These are phyloP conservation scores for Zarea fungicola DNA, from an alignment of 2,329 filamentous ascomycete genomes.

Conservation along the genomic window DNA sequence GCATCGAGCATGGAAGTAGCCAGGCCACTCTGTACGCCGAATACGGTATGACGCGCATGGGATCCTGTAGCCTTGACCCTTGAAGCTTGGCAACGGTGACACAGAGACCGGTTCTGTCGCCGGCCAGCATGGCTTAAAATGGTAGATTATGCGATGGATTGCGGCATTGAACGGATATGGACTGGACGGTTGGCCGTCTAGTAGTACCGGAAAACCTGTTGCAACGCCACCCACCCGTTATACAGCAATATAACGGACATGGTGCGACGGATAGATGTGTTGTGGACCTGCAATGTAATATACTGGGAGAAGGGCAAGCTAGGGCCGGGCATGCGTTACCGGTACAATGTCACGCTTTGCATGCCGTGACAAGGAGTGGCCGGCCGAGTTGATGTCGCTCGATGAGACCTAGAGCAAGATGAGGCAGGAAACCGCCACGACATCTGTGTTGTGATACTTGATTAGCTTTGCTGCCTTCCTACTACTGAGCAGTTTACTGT, in stretches of 20 bases:
- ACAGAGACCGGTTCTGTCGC: not conserved
- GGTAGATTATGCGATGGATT: slow-evolving; percentile 10
- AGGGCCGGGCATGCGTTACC: not conserved
- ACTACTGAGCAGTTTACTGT: not conserved
- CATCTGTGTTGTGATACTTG: not conserved
- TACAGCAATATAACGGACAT: not conserved
- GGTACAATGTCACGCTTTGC: not conserved
- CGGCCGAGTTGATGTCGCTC: not conserved
- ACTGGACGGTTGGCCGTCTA: not conserved
- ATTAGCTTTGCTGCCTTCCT: too few species aligned
- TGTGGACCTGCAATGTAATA: slow-evolving; percentile 1
- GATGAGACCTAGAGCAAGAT: not conserved
- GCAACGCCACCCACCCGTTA: not conserved
- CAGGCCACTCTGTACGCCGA: not conserved
- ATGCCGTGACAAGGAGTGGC: not conserved
- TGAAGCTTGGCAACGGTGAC: not conserved
- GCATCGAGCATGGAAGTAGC: not conserved
- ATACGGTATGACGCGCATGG: not conserved
- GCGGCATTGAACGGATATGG: not conserved
- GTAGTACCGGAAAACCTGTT: not conserved
- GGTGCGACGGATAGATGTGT: not conserved
- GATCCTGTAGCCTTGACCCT: not conserved
- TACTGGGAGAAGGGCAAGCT: too few species aligned
- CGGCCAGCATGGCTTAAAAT: slow-evolving; percentile 8
- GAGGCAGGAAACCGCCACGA: not conserved